These are phyloP conservation scores for Pseudogymnoascus sp. DNA, from an alignment of 2,329 filamentous ascomycete genomes.

Conservation along the genomic window DNA sequence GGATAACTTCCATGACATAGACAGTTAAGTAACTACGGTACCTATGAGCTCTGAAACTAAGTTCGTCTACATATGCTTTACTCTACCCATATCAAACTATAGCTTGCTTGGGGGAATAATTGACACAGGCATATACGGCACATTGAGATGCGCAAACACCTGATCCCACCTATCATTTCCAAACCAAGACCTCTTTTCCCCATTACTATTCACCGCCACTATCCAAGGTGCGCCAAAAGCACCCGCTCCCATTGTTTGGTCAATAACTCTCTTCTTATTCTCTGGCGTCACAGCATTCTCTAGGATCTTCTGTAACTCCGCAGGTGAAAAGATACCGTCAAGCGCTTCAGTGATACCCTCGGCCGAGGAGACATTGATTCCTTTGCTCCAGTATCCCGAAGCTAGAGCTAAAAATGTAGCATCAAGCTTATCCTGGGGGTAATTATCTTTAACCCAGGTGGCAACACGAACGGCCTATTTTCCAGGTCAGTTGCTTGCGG, in stretches of 20 bases:
- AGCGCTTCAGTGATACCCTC: conserved; percentile 19
- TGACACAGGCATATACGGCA: conserved; percentile 19
- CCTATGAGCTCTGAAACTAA: neutral
- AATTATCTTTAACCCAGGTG: conserved; percentile 19
- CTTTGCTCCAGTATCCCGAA: conserved; percentile 20
- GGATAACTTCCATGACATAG: neutral
- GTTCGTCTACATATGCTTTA: neutral
- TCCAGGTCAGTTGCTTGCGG: neutral
- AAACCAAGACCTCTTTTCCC: conserved; percentile 20
- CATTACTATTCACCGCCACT: conserved; percentile 16
- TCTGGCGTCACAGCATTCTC: conserved; percentile 18
- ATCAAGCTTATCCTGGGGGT: conserved; percentile 17
- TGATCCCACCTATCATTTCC: conserved; percentile 24
- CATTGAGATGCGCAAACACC: conserved; percentile 19
- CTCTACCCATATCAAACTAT: neutral
- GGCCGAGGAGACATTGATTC: conserved; percentile 18
- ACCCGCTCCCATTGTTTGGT: conserved; percentile 16
- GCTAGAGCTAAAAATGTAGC: conserved; percentile 18
- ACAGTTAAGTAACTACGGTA: neutral
- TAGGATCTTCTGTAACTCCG: conserved; percentile 19
- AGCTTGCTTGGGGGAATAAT: conserved; percentile 12
- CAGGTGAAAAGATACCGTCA: conserved; percentile 14
- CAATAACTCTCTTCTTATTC: conserved; percentile 21
- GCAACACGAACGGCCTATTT: conserved; percentile 19
- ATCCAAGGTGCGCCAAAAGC: conserved; percentile 24